phyloP scores from a whole-genome alignment of 345 rosid species.

The Lenwebbia sp. region DNA sequence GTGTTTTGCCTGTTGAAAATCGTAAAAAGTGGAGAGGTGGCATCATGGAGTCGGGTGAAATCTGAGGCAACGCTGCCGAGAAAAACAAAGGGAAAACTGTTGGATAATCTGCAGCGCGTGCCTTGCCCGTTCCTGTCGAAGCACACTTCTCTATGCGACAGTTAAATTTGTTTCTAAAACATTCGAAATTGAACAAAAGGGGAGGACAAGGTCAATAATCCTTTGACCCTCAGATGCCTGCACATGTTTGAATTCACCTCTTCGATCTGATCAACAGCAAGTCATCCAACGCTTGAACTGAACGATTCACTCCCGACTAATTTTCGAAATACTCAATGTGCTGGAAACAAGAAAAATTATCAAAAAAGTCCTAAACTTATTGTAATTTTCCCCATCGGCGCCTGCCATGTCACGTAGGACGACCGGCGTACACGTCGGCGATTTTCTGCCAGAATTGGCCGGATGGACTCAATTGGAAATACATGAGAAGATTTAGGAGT shows the following conservation, averaged over 20 bases:
- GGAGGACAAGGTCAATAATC: neutral
- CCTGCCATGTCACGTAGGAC: too few relatives aligned
- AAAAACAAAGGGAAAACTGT: neutral
- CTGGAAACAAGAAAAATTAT: neutral
- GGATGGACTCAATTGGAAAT: too few relatives aligned
- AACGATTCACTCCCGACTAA: neutral
- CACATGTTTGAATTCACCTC: neutral
- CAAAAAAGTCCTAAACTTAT: too few relatives aligned
- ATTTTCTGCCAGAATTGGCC: too few relatives aligned
- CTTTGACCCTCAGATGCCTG: neutral
- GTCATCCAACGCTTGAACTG: neutral
- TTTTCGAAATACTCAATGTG: neutral
- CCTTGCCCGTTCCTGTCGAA: neutral
- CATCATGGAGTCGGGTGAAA: neutral
- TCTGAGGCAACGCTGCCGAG: neutral
- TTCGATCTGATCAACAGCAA: neutral
- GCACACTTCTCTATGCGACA: neutral
- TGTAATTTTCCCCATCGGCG: too few relatives aligned
- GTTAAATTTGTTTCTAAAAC: neutral
- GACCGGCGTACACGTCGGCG: too few relatives aligned
- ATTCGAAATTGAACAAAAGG: neutral
- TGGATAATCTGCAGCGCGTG: neutral
- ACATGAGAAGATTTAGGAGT: too few relatives aligned
- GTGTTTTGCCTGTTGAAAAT: neutral
- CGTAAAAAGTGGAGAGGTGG: neutral